Base-by-base conservation (phyloP, 768 basidiomycete species). In the Trametes sanguinea region DNA sequence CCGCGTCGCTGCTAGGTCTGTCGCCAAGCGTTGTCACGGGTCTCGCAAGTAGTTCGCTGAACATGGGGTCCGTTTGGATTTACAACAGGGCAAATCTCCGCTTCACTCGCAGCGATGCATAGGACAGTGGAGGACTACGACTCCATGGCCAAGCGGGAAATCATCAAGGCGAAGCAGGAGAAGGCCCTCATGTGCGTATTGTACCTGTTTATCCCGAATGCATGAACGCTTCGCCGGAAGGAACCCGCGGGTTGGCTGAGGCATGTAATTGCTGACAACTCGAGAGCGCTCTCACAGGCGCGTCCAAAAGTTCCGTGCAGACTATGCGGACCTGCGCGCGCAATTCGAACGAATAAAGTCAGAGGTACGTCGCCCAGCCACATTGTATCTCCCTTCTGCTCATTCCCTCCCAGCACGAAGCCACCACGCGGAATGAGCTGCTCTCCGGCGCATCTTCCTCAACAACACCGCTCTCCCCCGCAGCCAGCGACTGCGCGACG, bases 91-190 rank as follows among this genome's bases (percentile, higher is more conserved):
- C 96, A 98, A 83, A 94, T 99, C 76, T 92, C 93, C 35, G 95
- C 95, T n/a, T 95, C 94, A 8, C 80, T 99, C n/a, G 86, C 94
- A 30, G 95, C 94, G 2, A 88, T 98, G 83, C 88, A 92, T 52
- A 79, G 97, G 60, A 95, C 97, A 56, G 88, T 98, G 65, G 95
- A 98, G 63, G 97, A 99, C 71, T 98, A 96, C 71, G 95, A 98
- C 69, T 89, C 91, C 8, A 95, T 98, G 92, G 94, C 92, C 0
- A 92, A 89, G 77, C 83, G 95, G 64, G 97, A 99, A 75, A 94
- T 97, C 71, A 95, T 98, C 54, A 94, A 92, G 68, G 87, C 92
- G 47, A 98, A 97, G 77, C 89, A 95, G 75, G 96, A 98, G 77
- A 98, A 98, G 77, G 97, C 95, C 0, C 83, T 90, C 72, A 89